phyloP scores from a whole-genome alignment of 2,329 filamentous ascomycete species.

The Fusarium palustre region DNA sequence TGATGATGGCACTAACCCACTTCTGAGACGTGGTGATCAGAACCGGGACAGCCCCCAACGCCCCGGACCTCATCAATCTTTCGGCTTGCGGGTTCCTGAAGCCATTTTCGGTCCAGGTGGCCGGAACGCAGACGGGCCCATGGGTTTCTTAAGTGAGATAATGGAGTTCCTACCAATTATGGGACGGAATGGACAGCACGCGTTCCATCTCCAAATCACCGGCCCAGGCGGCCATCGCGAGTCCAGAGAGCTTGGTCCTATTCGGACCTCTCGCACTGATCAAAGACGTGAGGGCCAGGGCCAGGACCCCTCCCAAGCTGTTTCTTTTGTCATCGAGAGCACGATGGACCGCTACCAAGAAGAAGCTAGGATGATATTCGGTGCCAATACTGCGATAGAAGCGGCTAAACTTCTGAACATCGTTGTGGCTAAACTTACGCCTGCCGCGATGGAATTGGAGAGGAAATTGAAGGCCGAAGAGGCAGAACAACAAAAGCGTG shows the following conservation, averaged over 20 bases:
- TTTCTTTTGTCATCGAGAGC: slow-evolving; percentile 76
- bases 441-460: slow-evolving; percentile 84
- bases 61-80: slow-evolving; percentile 61
- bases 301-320: slow-evolving; percentile 77
- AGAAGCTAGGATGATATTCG: slow-evolving; percentile 89
- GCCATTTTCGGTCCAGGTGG: slow-evolving; percentile 56
- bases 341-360: slow-evolving; percentile 88
- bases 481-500: slow-evolving; percentile 62
- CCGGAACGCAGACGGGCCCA: slow-evolving; percentile 61
- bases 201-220: slow-evolving; percentile 71
- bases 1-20: slow-evolving; percentile 88
- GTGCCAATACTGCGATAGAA: slow-evolving; percentile 70
- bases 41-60: slow-evolving; percentile 62
- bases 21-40: slow-evolving; percentile 74
- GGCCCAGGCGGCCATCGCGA: slow-evolving; percentile 61
- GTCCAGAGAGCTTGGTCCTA: slow-evolving; percentile 61
- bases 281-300: slow-evolving; percentile 60
- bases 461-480: slow-evolving; percentile 74
- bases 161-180: slow-evolving; percentile 66
- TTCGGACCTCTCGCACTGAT: slow-evolving; percentile 60
- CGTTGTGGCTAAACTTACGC: slow-evolving; percentile 80
- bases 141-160: slow-evolving; percentile 67
- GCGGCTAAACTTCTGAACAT: slow-evolving; percentile 75
- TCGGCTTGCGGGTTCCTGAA: slow-evolving; percentile 65
- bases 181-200: slow-evolving; percentile 60